Base-by-base conservation (phyloP, 208 protist genomes). In the Trypanosoma boissoni region DNA sequence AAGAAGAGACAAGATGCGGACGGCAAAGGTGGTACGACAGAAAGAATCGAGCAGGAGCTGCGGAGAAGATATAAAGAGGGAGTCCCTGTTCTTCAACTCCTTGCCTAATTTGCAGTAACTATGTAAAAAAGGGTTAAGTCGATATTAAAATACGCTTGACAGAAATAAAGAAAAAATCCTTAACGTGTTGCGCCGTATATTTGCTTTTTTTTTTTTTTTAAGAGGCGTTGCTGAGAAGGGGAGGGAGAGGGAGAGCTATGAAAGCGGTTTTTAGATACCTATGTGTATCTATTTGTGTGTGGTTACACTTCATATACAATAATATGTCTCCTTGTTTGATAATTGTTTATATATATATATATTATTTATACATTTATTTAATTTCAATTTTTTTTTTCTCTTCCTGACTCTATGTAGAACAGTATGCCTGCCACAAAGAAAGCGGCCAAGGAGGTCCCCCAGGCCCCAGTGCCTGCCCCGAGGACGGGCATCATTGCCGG, bases 401-500 rank as follows among this genome's bases (percentile, higher is more conserved):
- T 52, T 6, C 20, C 5, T 14, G 24, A 42, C 21, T 9, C 51
- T 26, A 3, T 43, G 31, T n/a, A 58, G 48, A 64, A 55, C 63
- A 76, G 31, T 54, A 90, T 88, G 80, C 64, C 76, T 37, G 76
- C 79, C 50, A 34, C 28, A 9, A 64, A 62, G 36, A 39, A 55
- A 50, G 50, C 56, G 60, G 55, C 61, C 26, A 39, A 55, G 43
- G 50, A 63, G 68, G 49, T 54, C 28, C 45, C 53, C 12, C 53
- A 56, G 48, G 34, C 31, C 12, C 45, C 59, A 59, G 58, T 59
- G 29, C 85, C 83, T 44, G 74, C 80, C 39, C 78, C 85, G 54
- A 80, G 85, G 46, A 92, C 88, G 58, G 88, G 88, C 76, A 92
- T 95, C 54, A 92, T 92, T 58, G 88, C 86, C 44, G 88, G 88